Evolutionary conservation across 441 rosid genomes (phyloP).

Genomic region (Erodium texanum): DNA sequence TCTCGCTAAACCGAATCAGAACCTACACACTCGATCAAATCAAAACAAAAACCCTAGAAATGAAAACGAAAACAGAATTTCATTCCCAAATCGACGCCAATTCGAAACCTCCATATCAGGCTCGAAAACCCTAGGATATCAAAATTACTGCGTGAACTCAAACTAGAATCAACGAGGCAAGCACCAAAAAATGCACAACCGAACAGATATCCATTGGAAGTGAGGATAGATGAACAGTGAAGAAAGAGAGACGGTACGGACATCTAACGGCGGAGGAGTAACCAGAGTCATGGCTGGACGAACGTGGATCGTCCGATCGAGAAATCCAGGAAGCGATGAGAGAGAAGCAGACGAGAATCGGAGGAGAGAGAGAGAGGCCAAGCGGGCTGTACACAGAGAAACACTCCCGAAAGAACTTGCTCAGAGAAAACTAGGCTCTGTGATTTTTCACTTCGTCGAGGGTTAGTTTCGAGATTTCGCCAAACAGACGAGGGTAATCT

Average conservation of each 20-base stretch:
- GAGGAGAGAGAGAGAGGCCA: slow-evolving; percentile 6
- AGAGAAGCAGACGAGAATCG: neutral
- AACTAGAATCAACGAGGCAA: neutral
- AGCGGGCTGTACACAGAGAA: slow-evolving; percentile 20
- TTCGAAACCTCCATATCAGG: slow-evolving; percentile 12
- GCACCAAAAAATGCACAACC: neutral
- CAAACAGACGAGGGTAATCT: neutral
- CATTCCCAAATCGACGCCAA: slow-evolving; percentile 18
- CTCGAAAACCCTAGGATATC: slow-evolving; percentile 20
- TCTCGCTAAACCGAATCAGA: slow-evolving; percentile 24
- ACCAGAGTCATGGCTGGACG: slow-evolving; percentile 58
- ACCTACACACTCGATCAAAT: slow-evolving; percentile 28
- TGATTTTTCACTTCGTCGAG: slow-evolving; percentile 7
- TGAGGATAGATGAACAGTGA: neutral
- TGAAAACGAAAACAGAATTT: neutral
- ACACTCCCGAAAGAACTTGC: slow-evolving; percentile 23
- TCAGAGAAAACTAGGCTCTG: slow-evolving; percentile 5
- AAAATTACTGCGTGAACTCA: neutral
- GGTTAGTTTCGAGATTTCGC: slow-evolving; percentile 21
- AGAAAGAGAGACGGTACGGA: slow-evolving; percentile 24
- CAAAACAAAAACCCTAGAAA: neutral
- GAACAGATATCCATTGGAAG: neutral
- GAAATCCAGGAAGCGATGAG: slow-evolving; percentile 21
- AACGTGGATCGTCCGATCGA: slow-evolving; percentile 33
- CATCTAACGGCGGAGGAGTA: slow-evolving; percentile 82